Evolutionary conservation across 179 eudicot species (phyloP).

Genomic region (Beta corolliflora): DNA sequence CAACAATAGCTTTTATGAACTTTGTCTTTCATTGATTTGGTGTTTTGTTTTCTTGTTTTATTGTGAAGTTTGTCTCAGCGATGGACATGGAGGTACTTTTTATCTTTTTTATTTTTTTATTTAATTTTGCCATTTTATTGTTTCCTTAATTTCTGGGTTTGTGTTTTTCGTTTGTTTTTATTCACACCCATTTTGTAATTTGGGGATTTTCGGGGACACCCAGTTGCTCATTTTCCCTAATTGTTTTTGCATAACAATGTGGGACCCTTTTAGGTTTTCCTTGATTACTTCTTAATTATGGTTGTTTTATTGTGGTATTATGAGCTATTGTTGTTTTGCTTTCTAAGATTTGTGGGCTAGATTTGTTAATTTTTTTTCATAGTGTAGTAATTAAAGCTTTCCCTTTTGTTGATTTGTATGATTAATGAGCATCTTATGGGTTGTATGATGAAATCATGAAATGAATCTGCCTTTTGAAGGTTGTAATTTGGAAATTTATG

Average conservation of each 20-base stretch:
- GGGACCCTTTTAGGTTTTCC: not conserved
- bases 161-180: not conserved
- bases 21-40: slow-evolving; percentile 63
- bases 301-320: not conserved
- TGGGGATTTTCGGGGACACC: slow-evolving; percentile 10
- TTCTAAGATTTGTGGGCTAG: too few species aligned
- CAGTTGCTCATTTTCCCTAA: not conserved
- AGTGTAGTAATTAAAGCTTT: not conserved
- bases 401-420: not conserved
- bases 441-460: not conserved
- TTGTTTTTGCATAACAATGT: not conserved
- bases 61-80: slow-evolving; percentile 60
- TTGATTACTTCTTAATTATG: not conserved
- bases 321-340: not conserved
- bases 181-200: not conserved
- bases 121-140: not conserved
- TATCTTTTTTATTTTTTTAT: not conserved
- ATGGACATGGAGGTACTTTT: slow-evolving; percentile 65
- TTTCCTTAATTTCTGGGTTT: not conserved
- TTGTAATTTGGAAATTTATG: not conserved
- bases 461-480: not conserved
- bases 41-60: slow-evolving; percentile 60
- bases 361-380: not conserved
- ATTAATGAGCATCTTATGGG: not conserved
- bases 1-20: slow-evolving; percentile 40